These are phyloP conservation scores for Hymenoscyphus infarciens DNA, from an alignment of 2,329 filamentous ascomycete genomes.

Conservation along the genomic window DNA sequence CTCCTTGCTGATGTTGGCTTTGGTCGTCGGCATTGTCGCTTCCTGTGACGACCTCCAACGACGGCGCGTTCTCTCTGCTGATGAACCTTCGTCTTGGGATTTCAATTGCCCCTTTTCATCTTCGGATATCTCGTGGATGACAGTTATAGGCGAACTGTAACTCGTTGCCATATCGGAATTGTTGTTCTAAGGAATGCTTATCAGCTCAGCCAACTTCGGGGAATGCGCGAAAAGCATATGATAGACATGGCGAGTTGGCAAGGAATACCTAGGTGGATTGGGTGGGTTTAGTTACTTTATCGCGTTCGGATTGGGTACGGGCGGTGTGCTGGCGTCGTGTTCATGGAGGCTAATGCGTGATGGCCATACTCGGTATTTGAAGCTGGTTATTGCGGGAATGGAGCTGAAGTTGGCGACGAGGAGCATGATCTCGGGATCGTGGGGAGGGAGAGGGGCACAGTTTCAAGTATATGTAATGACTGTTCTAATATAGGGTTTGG, in stretches of 20 bases:
- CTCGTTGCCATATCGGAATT: slow-evolving; percentile 27
- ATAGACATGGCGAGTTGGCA: background rate
- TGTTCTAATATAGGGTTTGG: slow-evolving; percentile 9
- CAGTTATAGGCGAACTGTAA: slow-evolving; percentile 28
- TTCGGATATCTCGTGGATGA: slow-evolving; percentile 32
- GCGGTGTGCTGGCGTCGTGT: slow-evolving; percentile 23
- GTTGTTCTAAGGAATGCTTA: slow-evolving; percentile 11
- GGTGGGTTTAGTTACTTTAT: background rate
- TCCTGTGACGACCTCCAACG: slow-evolving; percentile 16
- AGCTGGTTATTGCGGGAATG: slow-evolving; percentile 8
- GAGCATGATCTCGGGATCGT: slow-evolving; percentile 21
- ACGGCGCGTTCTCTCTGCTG: slow-evolving; percentile 17
- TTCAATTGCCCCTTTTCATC: slow-evolving; percentile 27
- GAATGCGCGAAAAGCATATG: slow-evolving; percentile 16
- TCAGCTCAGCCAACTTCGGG: slow-evolving; percentile 16
- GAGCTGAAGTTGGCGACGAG: slow-evolving; percentile 13
- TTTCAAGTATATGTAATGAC: slow-evolving; percentile 15
- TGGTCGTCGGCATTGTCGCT: slow-evolving; percentile 22
- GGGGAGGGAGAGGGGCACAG: slow-evolving; percentile 8
- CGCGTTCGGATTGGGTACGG: slow-evolving; percentile 3
- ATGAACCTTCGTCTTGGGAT: slow-evolving; percentile 16
- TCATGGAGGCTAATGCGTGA: slow-evolving; percentile 21
- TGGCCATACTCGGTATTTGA: slow-evolving; percentile 17
- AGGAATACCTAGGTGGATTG: slow-evolving; percentile 24
- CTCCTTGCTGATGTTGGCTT: slow-evolving; percentile 26